A percentile compares a stretch with the other conserved stretches of the same genome.
These are phyloP conservation scores for Euphorbia lathyris DNA, from an alignment of 345 rosid species.

Conservation along the genomic window DNA sequence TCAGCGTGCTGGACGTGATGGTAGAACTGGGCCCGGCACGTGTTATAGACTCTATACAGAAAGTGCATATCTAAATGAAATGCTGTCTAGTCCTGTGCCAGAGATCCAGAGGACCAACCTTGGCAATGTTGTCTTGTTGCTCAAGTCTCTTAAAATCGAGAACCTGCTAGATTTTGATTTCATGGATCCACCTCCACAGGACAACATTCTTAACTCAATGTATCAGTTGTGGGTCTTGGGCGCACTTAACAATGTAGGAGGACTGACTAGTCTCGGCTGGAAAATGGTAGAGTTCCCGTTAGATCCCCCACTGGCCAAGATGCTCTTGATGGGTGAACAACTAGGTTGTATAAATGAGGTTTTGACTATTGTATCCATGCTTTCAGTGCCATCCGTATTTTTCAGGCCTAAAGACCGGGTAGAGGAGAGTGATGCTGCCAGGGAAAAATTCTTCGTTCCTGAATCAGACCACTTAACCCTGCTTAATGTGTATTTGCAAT, in stretches of 20 bases:
- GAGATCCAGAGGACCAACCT: conserved; percentile 98
- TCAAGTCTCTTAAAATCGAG: conserved; percentile 86
- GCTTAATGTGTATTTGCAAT: conserved; percentile 80
- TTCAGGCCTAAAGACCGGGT: conserved; percentile 95
- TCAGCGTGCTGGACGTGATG: conserved; percentile 98
- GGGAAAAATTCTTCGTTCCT: conserved; percentile 88
- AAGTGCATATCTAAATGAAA: conserved; percentile 81
- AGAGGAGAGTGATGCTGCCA: conserved; percentile 91
- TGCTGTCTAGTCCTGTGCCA: conserved; percentile 89
- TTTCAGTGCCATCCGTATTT: conserved; percentile 96
- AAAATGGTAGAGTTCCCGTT: conserved; percentile 98
- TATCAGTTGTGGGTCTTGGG: conserved; percentile 98
- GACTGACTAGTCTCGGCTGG: conserved; percentile 87
- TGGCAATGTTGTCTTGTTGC: conserved; percentile 87
- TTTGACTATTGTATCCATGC: conserved; percentile 96
- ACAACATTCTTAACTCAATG: conserved; percentile 96
- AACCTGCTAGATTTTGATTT: conserved; percentile 93
- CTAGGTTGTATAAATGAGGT: conserved; percentile 83
- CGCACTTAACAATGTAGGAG: conserved; percentile 88
- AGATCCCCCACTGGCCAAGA: conserved; percentile 98
- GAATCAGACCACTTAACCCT: conserved; percentile 93
- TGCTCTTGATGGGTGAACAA: conserved; percentile 92
- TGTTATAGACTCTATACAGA: conserved; percentile 94
- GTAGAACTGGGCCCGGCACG: conserved; percentile 98
- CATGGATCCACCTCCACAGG: conserved; percentile 99